These are phyloP conservation scores for Carallia pectinifolia DNA, from an alignment of 345 rosid species.

Conservation along the genomic window DNA sequence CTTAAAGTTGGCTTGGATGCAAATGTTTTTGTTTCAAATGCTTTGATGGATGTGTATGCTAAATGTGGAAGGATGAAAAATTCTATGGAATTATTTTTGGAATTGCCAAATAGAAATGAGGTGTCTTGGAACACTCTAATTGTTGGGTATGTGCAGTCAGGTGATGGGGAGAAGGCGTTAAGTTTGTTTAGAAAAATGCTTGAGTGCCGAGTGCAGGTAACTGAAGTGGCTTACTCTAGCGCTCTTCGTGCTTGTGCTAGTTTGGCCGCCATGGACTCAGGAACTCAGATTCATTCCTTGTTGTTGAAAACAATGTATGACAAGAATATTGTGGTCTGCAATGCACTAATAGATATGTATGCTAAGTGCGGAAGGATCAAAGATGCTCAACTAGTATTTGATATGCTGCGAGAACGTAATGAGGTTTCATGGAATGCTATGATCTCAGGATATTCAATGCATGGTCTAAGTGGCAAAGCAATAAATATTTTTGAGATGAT, in stretches of 20 bases:
- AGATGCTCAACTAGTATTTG: slow-evolving; percentile 58
- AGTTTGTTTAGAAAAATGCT: slow-evolving; percentile 57
- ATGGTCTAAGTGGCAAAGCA: slow-evolving; percentile 62
- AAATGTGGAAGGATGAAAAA: slow-evolving; percentile 68
- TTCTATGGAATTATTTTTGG: slow-evolving; percentile 55
- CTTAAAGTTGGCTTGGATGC: slow-evolving; percentile 49
- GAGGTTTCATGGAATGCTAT: slow-evolving; percentile 75
- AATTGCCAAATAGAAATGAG: slow-evolving; percentile 46
- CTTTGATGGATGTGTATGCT: slow-evolving; percentile 76
- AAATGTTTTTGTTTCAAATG: slow-evolving; percentile 66
- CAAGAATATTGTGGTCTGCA: slow-evolving; percentile 49
- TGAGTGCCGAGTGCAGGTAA: slow-evolving; percentile 43
- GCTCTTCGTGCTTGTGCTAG: slow-evolving; percentile 73
- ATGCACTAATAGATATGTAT: slow-evolving; percentile 89
- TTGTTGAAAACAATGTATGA: slow-evolving; percentile 56
- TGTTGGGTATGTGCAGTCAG: slow-evolving; percentile 61
- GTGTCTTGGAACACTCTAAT: slow-evolving; percentile 88
- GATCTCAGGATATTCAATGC: slow-evolving; percentile 81
- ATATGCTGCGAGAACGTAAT: slow-evolving; percentile 42
- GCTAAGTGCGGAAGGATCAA: slow-evolving; percentile 81
- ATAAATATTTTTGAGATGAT: slow-evolving; percentile 54
- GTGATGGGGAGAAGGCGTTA: slow-evolving; percentile 59
- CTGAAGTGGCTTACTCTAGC: slow-evolving; percentile 83
- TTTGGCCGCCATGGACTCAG: slow-evolving; percentile 70
- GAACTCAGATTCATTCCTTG: slow-evolving; percentile 67